A percentile compares a stretch with the other conserved stretches of the same genome.
phyloP scores from a whole-genome alignment of 2,329 filamentous ascomycete genomes.

The Aureobasidium pullulans region DNA sequence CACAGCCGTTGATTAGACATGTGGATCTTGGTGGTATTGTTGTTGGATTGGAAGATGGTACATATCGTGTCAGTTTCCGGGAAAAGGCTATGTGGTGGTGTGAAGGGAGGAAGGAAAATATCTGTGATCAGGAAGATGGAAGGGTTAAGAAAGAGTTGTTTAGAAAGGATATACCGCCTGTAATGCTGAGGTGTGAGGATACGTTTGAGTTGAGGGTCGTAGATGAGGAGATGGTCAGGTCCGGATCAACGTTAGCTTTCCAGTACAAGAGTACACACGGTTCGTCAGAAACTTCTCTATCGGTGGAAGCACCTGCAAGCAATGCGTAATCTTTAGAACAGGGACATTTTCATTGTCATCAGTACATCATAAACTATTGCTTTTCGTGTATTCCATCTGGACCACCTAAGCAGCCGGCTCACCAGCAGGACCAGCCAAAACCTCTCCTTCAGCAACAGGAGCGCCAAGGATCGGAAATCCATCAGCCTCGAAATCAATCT shows the following conservation, averaged over 20 bases:
- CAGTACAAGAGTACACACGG: no score
- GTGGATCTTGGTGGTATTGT: background rate
- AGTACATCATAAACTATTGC: background rate
- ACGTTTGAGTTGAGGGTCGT: background rate
- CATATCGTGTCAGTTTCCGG: background rate
- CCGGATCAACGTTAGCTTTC: no score
- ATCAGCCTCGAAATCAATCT: slow-evolving; percentile 44
- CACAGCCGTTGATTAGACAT: background rate
- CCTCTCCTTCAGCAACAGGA: slow-evolving; percentile 23
- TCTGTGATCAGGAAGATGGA: background rate
- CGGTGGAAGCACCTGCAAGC: no score
- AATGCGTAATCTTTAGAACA: no score
- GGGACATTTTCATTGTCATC: no score
- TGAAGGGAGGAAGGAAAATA: background rate
- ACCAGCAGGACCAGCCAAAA: slow-evolving; percentile 18
- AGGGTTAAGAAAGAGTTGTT: background rate
- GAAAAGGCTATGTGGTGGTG: background rate
- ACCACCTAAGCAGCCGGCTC: slow-evolving; percentile 1
- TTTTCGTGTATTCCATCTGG: no score
- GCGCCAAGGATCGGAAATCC: slow-evolving; percentile 47
- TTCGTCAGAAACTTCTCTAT: background rate
- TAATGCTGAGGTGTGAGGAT: background rate
- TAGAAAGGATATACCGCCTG: background rate
- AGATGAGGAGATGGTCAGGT: background rate
- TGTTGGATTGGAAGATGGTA: background rate